Base-by-base conservation (phyloP, 345 rosid species). In the Ceriops zippeliana region DNA sequence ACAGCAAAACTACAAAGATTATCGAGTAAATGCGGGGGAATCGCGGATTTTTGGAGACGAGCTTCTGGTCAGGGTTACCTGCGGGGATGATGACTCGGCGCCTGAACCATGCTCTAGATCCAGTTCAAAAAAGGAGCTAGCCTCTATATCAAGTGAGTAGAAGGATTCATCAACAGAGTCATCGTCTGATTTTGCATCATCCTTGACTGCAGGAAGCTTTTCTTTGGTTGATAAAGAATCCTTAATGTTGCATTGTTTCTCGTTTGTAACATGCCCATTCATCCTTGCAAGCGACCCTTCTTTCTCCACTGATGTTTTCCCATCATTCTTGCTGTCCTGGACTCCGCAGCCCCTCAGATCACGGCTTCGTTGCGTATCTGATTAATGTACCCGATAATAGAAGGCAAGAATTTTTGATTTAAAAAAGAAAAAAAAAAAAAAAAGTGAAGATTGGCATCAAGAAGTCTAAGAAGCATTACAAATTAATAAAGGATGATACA, bases 151-250 rank as follows among this genome's bases (percentile, higher is more conserved):
- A 28, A 69, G 38, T 8, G 75, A 65, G 53, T 65, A 24, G 30
- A 34, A 73, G 7, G 70, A 66, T 30, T 66, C 67, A 38, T 60
- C 16, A 15, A 7, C 59, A 10, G 59, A 10, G 28, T 56, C 71
- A 5, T 13, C 19, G 22, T 66, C 76, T 73, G 62, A 60, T 37
- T 67, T 71, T 30, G 24, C n/a, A 1, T 54, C 70, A 16, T 58
- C 65, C 34, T 54, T 38, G 10, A 72, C 58, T 49, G 75, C 31
- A 17, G 5, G 22, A 49, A 66, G 38, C 54, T 34, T 26, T 34
- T 34, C 66, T 37, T 73, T 66, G 30, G 16, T 24, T 9, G 10
- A 28, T 5, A n/a, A 24, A 21, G 30, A 27, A 10, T 56, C 30
- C 27, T 58, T 20, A 21, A 10, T 4, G 24, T 28, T 15, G 6